These are phyloP conservation scores for Cladophialophora bantiana DNA, from an alignment of 2,329 filamentous ascomycete genomes.

Conservation along the genomic window DNA sequence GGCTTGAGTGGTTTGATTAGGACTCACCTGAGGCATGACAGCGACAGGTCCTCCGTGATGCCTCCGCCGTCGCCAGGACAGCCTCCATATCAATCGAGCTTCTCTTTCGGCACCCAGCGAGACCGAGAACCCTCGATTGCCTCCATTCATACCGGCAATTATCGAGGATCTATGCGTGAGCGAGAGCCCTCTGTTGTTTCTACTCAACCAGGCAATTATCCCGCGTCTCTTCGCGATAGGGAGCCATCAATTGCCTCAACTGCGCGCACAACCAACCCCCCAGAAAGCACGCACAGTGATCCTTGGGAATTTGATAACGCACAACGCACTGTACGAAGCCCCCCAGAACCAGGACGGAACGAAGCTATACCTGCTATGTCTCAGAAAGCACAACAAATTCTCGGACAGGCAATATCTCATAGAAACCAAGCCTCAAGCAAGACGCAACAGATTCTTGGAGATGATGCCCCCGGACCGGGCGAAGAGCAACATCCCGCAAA, in stretches of 20 bases:
- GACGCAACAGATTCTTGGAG: constrained; percentile 35
- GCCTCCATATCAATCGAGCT: constrained; percentile 8
- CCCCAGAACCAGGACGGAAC: constrained; percentile 22
- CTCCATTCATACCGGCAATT: constrained; percentile 3
- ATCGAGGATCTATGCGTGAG: constrained; percentile 17
- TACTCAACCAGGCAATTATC: constrained; percentile 10
- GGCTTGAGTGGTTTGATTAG: constrained; percentile 83
- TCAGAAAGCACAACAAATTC: constrained; percentile 48
- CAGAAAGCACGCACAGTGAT: constrained; percentile 60
- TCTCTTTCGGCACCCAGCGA: constrained; percentile 6
- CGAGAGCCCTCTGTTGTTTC: constrained; percentile 40
- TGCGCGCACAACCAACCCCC: constrained; percentile 52
- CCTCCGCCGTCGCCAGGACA: constrained; percentile 56
- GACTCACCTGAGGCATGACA: constrained; percentile 82
- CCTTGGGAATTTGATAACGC: constrained; percentile 63
- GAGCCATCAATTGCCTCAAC: constrained; percentile 44
- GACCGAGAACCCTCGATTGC: constrained; percentile 40
- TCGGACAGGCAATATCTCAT: constrained; percentile 48
- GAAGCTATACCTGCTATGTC: constrained; percentile 43
- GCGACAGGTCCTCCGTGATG: constrained; percentile 81
- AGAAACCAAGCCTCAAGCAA: constrained; percentile 40
- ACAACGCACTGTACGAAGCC: constrained; percentile 44
- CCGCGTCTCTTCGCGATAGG: constrained; percentile 22
- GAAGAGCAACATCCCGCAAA: constrained; percentile 19
- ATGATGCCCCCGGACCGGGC: constrained; percentile 28